Evolutionary conservation across 2,329 filamentous ascomycete genomes (phyloP).

Genomic region (Triangularia verruculosa): DNA sequence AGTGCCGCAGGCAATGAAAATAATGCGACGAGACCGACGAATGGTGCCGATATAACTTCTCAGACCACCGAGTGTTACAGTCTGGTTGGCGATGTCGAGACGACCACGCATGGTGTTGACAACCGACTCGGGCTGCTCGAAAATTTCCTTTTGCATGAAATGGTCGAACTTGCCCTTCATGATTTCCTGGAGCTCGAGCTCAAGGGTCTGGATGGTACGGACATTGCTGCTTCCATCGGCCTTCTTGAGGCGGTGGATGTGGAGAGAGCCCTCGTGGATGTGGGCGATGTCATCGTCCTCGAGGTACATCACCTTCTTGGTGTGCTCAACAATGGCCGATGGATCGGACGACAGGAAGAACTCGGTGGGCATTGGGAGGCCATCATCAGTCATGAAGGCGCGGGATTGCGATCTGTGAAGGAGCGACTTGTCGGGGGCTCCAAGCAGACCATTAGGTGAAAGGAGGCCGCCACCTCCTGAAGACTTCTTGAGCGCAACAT

Average conservation of each 20-base stretch:
- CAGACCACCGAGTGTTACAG: constrained; percentile 90
- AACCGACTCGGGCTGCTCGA: constrained; percentile 98
- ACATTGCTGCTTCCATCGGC: constrained; percentile 95
- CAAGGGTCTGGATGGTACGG: constrained; percentile 95
- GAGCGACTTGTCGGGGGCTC: constrained; percentile 93
- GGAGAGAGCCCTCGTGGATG: constrained; percentile 97
- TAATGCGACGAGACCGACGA: constrained; percentile 92
- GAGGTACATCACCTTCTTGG: constrained; percentile 99
- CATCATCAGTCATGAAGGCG: constrained; percentile 98
- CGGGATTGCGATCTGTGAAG: constrained; percentile 98
- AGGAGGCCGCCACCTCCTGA: constrained; percentile 69
- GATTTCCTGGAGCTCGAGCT: constrained; percentile 99
- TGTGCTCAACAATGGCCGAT: constrained; percentile 98
- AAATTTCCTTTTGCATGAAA: constrained; percentile 99
- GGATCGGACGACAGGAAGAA: constrained; percentile 99
- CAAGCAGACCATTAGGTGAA: constrained; percentile 67
- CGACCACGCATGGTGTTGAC: constrained; percentile 99
- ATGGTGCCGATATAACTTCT: constrained; percentile 96
- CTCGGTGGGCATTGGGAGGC: constrained; percentile 94
- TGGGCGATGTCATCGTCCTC: constrained; percentile 99
- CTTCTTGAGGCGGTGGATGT: constrained; percentile 98
- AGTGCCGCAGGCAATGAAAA: constrained; percentile 98
- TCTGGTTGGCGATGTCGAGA: constrained; percentile 89
- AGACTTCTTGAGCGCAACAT: constrained; percentile 95
- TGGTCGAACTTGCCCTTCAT: constrained; percentile 99